A percentile compares a stretch with the other conserved stretches of the same genome.
phyloP scores from a whole-genome alignment of 345 rosid genomes.

The Atalantia buxifolia region DNA sequence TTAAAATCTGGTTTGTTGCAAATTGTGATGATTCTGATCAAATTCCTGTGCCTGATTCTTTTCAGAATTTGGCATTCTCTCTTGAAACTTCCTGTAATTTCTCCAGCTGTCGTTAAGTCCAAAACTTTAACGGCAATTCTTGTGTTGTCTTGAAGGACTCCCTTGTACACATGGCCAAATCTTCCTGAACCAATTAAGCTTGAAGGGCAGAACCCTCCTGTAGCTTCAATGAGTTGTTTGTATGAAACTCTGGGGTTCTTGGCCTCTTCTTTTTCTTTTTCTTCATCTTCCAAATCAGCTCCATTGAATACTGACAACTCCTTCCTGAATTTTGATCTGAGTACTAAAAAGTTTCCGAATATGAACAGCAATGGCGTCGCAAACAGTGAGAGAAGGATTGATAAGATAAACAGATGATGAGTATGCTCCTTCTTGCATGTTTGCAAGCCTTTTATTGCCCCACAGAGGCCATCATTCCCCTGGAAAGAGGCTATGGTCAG shows the following conservation, averaged over 20 bases:
- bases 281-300: conserved; percentile 50
- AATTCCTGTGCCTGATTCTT: conserved; percentile 80
- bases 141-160: conserved; percentile 68
- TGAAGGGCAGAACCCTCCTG: conserved; percentile 67
- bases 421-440: conserved; percentile 45
- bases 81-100: conserved; percentile 60
- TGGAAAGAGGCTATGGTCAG: conserved; percentile 62
- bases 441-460: conserved; percentile 67
- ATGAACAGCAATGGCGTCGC: conserved; percentile 45
- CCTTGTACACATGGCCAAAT: conserved; percentile 86
- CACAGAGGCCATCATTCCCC: conserved; percentile 71
- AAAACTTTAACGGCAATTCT: conserved; percentile 83
- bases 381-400: conserved; percentile 52
- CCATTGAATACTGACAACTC: conserved; percentile 25
- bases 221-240: conserved; percentile 67
- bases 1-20: conserved; percentile 86
- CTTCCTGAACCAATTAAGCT: conserved; percentile 76
- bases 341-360: conserved; percentile 39
- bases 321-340: conserved; percentile 43
- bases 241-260: conserved; percentile 67
- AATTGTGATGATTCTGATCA: conserved; percentile 76
- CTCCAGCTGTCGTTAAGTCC: conserved; percentile 44
- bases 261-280: conserved; percentile 40
- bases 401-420: conserved; percentile 38
- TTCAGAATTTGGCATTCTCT: conserved; percentile 79